These are phyloP conservation scores for Aspergillus leporis DNA, from an alignment of 495 filamentous ascomycete species.

Conservation along the genomic window DNA sequence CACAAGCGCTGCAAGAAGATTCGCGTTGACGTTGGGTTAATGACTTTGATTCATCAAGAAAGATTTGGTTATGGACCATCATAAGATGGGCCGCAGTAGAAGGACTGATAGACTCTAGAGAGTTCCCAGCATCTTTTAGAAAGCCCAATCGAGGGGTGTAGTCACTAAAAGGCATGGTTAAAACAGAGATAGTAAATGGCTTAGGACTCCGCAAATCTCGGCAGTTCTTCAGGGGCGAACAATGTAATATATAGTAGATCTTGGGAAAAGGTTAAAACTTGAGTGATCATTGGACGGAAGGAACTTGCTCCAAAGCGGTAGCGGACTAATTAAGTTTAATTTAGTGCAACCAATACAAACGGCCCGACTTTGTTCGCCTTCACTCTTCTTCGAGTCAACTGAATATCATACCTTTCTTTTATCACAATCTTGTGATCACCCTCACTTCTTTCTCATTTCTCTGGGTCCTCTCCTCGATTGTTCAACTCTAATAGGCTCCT, in stretches of 20 bases:
- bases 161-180: conserved; percentile 37
- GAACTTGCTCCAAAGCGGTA: conserved; percentile 3
- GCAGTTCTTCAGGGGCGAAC: neutral
- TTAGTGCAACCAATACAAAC: conserved; percentile 1
- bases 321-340: neutral
- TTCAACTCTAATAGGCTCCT: too few relatives aligned
- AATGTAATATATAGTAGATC: conserved; percentile 3
- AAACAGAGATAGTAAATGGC: neutral
- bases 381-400: conserved; percentile 2
- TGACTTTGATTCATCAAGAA: conserved; percentile 39
- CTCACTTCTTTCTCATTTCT: neutral
- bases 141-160: conserved; percentile 39
- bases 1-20: conserved; percentile 52
- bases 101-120: conserved; percentile 41
- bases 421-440: neutral
- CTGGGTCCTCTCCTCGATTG: neutral
- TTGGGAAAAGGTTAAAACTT: neutral
- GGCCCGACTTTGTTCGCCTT: neutral
- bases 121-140: conserved; percentile 45
- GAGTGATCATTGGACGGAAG: neutral
- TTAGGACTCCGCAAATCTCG: too few relatives aligned
- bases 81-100: conserved; percentile 52
- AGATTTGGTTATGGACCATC: conserved; percentile 40
- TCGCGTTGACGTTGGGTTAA: conserved; percentile 42
- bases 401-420: neutral